Evolutionary conservation across 164 flowering plant genomes (phyloP), one percentile per base, ranked within the genome.

Genomic region (Litsea cubeba): DNA sequence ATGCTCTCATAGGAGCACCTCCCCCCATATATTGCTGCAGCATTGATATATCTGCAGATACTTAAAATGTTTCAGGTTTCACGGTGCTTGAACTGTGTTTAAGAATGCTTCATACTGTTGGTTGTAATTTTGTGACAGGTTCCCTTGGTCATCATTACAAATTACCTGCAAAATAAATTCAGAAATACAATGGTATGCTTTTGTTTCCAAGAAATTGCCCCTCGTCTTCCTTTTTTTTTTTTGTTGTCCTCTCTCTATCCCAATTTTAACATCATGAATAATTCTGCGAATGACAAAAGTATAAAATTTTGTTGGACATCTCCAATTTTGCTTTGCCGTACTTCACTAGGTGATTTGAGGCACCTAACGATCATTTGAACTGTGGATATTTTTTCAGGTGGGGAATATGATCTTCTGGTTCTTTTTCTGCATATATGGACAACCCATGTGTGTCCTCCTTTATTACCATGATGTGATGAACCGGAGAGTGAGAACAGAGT

Each of bases 381-480:
- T 26, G 25, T 11, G 67, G 8, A 24, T 22, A 7, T 8, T 60
- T 30, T 69, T 72, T 62, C 89, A 96, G 99, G 99, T 91, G 65
- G 99, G 99, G 49, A 96, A 94, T 71, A 92, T 90, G 92, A 80
- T 94, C 46, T 92, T 96, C 84, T 96, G 99, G 99, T 86, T 87
- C 84, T 79, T 87, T 65, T 96, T 96, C 86, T 75, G 99, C 84
- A 94, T 96, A 69, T 81, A 92, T 66, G 97, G 99, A 57, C 99
- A 96, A 76, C 99, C 99, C 1, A 94, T 90, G 98, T 89, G 89
- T 58, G 81, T 96, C 71, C 92, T 94, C 49, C 86, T 96, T 0
- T 92, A 96, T 76, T 96, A 96, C 83, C 99, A 96, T 80, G 98
- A 94, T 77, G 35, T 90, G 80, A 94, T 96, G 97, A 96, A 96